phyloP scores from a whole-genome alignment of 768 basidiomycete genomes.

The Boletus tylopilopsis region DNA sequence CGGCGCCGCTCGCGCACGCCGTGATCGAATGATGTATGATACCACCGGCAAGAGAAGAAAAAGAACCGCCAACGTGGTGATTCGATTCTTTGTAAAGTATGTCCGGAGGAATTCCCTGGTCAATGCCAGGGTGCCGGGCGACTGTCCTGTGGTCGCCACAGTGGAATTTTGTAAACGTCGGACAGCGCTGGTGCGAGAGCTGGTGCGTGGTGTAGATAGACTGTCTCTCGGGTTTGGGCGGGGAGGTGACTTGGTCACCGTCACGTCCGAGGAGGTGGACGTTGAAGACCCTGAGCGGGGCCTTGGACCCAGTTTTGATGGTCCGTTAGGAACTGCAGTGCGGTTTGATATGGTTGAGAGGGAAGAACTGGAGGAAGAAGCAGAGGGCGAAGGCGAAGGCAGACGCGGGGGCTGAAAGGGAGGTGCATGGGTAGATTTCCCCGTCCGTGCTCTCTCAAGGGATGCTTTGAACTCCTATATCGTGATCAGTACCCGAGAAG shows the following conservation, averaged over 20 bases:
- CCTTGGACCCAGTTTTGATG: conserved; percentile 13
- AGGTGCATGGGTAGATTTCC: conserved; percentile 15
- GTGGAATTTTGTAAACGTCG: conserved; percentile 11
- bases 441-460: conserved; percentile 31
- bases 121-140: conserved; percentile 35
- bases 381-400: conserved; percentile 50
- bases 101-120: conserved; percentile 47
- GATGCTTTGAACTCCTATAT: conserved; percentile 32
- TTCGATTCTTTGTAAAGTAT: conserved; percentile 44
- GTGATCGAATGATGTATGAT: conserved; percentile 49
- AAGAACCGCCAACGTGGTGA: conserved; percentile 43
- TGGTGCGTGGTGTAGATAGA: conserved; percentile 7
- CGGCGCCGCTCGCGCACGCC: conserved; percentile 34
- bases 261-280: conserved; percentile 24
- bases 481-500: conserved; percentile 5
- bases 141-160: conserved; percentile 14
- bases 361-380: conserved; percentile 60
- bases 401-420: conserved; percentile 32
- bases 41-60: conserved; percentile 41
- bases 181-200: conserved; percentile 13
- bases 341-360: conserved; percentile 71
- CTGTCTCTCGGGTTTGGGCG: conserved; percentile 5
- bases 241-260: conserved; percentile 20
- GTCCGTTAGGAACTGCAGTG: conserved; percentile 53
- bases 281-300: conserved; percentile 19